Evolutionary conservation across 495 filamentous ascomycete species (phyloP), one percentile per base, ranked within the genome.

Genomic region (Corynascus novoguineensis): DNA sequence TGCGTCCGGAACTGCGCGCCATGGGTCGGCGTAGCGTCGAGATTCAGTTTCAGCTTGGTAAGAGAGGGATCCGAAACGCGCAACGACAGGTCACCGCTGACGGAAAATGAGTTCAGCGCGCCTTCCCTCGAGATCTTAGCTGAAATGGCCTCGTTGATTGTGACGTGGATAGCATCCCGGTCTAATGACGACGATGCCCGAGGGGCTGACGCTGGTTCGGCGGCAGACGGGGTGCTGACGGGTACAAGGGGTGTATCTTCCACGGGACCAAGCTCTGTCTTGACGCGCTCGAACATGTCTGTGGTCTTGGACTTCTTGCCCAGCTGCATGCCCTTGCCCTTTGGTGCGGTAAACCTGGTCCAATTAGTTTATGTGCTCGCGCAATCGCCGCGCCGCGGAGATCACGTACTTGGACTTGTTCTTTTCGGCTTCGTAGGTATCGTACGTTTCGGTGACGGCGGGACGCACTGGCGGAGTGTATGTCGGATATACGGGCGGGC

Each of bases 301-400:
- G 89, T 93, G 28, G 87, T 88, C 77, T 96, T 96, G 32, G 89
- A 95, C 74, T 97, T 97, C 79, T 96, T 96, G 71, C 93, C 95
- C 37, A 98, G 75, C 71, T 97, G 92, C 93, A 98, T 97, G 50
- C 93, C 93, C 74, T 98, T 98, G 56, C 90, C 90, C 68, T 92
- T 90, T 34, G 84, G 81, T 27, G 87, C 83, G 45, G 85, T 68
- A 31, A 76, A 71, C 65, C 75, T 73, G 51, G 2, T n/a, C 32
- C 15, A 10, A 61, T 71, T 53, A 72, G 68, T 49, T 37, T 49
- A 42, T 14, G 2, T 31, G 10, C 35, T 8, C 37, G 25, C 14
- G 31, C 15, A 11, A 5, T 19, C 28, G 27, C 12, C 25, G 12
- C 28, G 27, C 12, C 25, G 12, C 29, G 8, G 14, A n/a, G 17